Evolutionary conservation across 257 asterid genomes (phyloP), one percentile per base, ranked within the genome.

Genomic region (Lycium barbarum): DNA sequence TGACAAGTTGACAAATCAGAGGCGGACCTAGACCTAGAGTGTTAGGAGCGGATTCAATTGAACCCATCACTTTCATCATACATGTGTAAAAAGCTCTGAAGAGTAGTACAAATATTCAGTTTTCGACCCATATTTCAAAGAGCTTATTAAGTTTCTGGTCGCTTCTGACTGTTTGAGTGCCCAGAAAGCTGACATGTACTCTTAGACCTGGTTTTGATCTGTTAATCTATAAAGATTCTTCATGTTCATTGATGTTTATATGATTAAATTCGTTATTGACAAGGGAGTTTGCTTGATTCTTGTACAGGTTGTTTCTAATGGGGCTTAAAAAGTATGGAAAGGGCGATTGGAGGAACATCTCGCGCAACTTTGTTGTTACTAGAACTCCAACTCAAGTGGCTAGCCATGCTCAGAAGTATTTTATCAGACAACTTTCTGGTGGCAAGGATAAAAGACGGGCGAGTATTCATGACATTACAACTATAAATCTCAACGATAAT

Each of bases 311-410:
- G 92, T 97, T 97, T 62, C 76, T 97, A 88, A 85, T 95, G 98
- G 99, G 99, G 93, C 88, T 97, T 47, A 92, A 97, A 20, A 97
- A 93, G 90, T 95, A 97, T 63, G 99, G 99, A 45, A 97, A 97
- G 81, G 99, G 99, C 15, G 99, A 97, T 70, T 97, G 99, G 99
- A 92, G 98, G 85, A 97, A 97, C 82, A 97, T 97, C 68, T 95
- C 99, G 0, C 89, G 98, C 5, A 97, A 94, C 59, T 95, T 88
- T 13, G 99, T 97, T 89, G 89, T 90, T n/a, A 90, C 97, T 2
- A 90, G 99, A 74, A 97, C 98, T 8, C 99, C 99, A 9, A 95
- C 99, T 15, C 99, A 97, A 87, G 99, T 97, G 6, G 99, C 99
- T 2, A 97, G 99, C 84, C 99, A 95, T 89, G 99, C 99, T 33